A percentile compares a stretch with the other conserved stretches of the same genome.
Evolutionary conservation across 1,284 basidiomycete genomes (phyloP).

Genomic region (Cryptococcus sp.): DNA sequence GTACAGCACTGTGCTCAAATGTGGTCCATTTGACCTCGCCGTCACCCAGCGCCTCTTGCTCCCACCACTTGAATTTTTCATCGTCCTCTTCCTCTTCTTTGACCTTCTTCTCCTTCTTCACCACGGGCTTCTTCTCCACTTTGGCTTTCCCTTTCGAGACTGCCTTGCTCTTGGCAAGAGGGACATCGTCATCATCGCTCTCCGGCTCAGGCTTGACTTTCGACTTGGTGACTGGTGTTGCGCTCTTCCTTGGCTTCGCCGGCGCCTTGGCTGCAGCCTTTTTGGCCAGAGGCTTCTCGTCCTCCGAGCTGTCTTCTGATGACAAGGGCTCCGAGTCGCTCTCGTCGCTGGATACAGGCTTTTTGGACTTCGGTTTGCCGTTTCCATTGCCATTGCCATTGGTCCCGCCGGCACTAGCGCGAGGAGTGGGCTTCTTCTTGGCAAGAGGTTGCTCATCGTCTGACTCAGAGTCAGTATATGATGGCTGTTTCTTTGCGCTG

Average conservation of each 20-base stretch:
- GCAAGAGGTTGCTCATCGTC: constrained; percentile 58
- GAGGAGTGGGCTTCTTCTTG: constrained; percentile 60
- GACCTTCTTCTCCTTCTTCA: constrained; percentile 60
- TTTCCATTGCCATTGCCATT: constrained; percentile 35
- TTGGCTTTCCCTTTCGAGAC: constrained; percentile 48
- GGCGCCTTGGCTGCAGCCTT: constrained; percentile 32
- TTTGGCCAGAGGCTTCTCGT: constrained; percentile 66
- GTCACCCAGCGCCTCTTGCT: constrained; percentile 66
- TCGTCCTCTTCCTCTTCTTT: constrained; percentile 44
- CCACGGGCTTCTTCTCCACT: constrained; percentile 56
- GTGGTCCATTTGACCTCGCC: constrained; percentile 86
- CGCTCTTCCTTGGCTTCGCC: constrained; percentile 22
- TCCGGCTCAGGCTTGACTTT: constrained; percentile 64
- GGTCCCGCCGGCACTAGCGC: constrained; percentile 30
- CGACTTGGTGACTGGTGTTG: constrained; percentile 23
- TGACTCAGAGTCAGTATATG: constrained; percentile 34
- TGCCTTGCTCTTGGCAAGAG: constrained; percentile 52
- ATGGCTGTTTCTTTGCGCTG: constrained; percentile 9
- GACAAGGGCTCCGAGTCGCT: constrained; percentile 51
- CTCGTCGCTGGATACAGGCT: constrained; percentile 18
- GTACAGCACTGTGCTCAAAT: constrained; percentile 88
- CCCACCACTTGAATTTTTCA: constrained; percentile 76
- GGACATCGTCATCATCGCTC: constrained; percentile 47
- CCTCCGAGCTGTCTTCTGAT: constrained; percentile 63
- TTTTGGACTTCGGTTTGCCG: constrained; percentile 19